Percentiles rank a stretch among this genome's conserved stretches.
Evolutionary conservation across 306 rosid species (phyloP).

Genomic region (Fragaria ananassa): DNA sequence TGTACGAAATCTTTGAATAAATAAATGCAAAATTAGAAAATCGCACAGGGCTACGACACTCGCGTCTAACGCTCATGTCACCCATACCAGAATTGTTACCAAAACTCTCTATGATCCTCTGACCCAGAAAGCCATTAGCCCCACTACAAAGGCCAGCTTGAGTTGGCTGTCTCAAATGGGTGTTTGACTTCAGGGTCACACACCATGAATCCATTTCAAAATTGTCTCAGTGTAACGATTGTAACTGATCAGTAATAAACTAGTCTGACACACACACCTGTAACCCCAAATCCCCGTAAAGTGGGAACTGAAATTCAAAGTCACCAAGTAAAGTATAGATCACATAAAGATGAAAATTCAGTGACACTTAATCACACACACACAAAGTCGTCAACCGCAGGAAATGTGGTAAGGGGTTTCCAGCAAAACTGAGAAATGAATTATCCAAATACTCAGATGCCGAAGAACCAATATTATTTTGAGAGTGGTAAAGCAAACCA

Average conservation of each 20-base stretch:
- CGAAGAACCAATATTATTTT: neutral
- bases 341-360: conserved; percentile 13
- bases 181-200: conserved; percentile 39
- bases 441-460: conserved; percentile 3
- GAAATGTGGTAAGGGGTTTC: conserved; percentile 10
- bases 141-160: conserved; percentile 36
- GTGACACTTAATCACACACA: conserved; percentile 13
- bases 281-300: conserved; percentile 35
- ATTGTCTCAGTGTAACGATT: conserved; percentile 17
- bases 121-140: conserved; percentile 55
- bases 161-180: conserved; percentile 35
- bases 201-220: conserved; percentile 61
- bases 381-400: conserved; percentile 21
- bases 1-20: too few species aligned
- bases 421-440: neutral
- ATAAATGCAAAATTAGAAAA: too few species aligned
- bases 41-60: too few species aligned
- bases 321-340: conserved; percentile 32
- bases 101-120: conserved; percentile 46
- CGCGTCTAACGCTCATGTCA: too few species aligned
- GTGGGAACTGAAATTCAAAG: conserved; percentile 10
- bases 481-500: neutral
- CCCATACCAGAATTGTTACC: too few species aligned
- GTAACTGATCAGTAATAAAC: conserved; percentile 24
- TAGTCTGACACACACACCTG: neutral